Evolutionary conservation across 345 rosid species (phyloP), one percentile per base, ranked within the genome.

Genomic region (Salix arbutifolia): DNA sequence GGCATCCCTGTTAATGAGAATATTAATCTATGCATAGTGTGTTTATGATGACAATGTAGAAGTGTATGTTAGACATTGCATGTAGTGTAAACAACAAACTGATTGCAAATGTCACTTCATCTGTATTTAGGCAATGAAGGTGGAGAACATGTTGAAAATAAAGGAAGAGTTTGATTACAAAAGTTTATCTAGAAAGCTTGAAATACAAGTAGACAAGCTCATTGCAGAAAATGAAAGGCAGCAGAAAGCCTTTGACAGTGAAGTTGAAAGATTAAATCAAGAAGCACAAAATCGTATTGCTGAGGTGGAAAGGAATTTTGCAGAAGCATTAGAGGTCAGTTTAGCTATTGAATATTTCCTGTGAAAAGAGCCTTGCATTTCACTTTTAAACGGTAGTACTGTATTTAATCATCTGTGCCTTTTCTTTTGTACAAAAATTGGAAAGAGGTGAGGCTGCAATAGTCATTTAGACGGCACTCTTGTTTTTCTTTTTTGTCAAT

Each of bases 271-370:
- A 74, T 78, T 78, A 53, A 78, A 74, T 58, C 84, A 77, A 78
- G 84, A 82, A 74, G 81, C 81, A 72, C 79, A 82, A 46, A 58
- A 74, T 78, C 81, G 74, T 18, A 74, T 82, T 56, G 62, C 81
- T 82, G 84, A 82, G 73, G 81, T 78, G 67, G 84, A 82, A 35
- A 78, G 78, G 73, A 78, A 33, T 65, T 82, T 82, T 58, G 81
- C 84, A n/a, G 84, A 82, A 78, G 84, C 81, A n/a, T 70, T 82
- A 67, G 84, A 82, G 84, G 84, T 82, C 37, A 35, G 74, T 42
- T 21, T 23, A 66, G 53, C 46, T 65, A 16, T 73, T 44, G n/a
- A 21, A 69, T 69, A 13, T 40, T 74, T 21, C 62, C 17, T 65
- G 56, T 23, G 40, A 69, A 69, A 33, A 23, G 3, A 61, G 8